Percentiles rank a stretch among this genome's conserved stretches.
These are phyloP conservation scores for Ophiostoma ips DNA, from an alignment of 2,329 filamentous ascomycete genomes.

Conservation along the genomic window DNA sequence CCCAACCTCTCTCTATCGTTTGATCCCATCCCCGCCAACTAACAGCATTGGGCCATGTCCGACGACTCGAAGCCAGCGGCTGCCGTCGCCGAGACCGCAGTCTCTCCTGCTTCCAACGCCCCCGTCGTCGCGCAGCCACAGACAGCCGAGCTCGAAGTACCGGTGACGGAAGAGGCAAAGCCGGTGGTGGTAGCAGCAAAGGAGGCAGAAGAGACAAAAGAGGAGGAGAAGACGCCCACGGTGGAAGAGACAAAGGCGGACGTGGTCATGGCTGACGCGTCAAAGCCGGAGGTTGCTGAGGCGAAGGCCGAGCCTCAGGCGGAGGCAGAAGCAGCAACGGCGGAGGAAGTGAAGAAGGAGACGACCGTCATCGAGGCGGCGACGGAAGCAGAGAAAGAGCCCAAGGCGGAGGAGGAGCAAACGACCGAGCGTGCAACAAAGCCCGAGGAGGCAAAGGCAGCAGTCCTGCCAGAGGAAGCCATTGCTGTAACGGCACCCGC, in stretches of 20 bases:
- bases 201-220: neutral
- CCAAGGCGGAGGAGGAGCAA: neutral
- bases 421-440: neutral
- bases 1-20: too few relatives aligned
- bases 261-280: neutral
- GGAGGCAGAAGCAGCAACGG: neutral
- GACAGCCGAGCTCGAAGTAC: too few relatives aligned
- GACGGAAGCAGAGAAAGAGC: neutral
- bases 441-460: neutral
- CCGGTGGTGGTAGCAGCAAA: neutral
- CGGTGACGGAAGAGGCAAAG: neutral
- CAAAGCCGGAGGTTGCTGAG: neutral
- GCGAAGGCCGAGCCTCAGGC: neutral
- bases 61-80: too few relatives aligned
- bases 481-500: neutral
- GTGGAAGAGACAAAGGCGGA: neutral
- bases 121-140: too few relatives aligned
- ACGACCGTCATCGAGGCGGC: neutral
- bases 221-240: neutral
- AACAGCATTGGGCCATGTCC: too few relatives aligned
- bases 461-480: neutral
- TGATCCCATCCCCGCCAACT: too few relatives aligned
- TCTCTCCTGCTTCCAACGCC: neutral
- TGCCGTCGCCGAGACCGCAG: too few relatives aligned
- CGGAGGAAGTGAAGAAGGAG: too few relatives aligned